A percentile compares a stretch with the other conserved stretches of the same genome.
phyloP scores from a whole-genome alignment of 2,329 filamentous ascomycete species.

The Penicillium sp. region DNA sequence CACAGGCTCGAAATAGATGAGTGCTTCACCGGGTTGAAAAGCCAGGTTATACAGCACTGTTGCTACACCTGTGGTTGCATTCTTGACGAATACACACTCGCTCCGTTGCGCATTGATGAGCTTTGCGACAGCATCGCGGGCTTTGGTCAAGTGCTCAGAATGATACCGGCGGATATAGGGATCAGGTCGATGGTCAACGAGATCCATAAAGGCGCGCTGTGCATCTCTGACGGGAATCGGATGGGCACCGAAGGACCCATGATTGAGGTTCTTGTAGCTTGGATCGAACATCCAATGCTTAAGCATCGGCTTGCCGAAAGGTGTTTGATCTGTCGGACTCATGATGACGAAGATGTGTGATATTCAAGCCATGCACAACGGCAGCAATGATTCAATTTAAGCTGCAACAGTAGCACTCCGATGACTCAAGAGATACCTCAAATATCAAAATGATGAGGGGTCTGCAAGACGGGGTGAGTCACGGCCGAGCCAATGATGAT shows the following conservation, averaged over 20 bases:
- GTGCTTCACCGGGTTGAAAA: slow-evolving; percentile 69
- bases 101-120: slow-evolving; percentile 67
- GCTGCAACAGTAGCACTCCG: not conserved
- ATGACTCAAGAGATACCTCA: not conserved
- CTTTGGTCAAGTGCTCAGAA: slow-evolving; percentile 63
- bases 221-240: slow-evolving; percentile 63
- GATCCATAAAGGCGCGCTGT: slow-evolving; percentile 66
- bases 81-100: slow-evolving; percentile 74
- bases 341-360: not conserved
- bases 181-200: slow-evolving; percentile 70
- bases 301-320: slow-evolving; percentile 58
- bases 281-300: slow-evolving; percentile 71
- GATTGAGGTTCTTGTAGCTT: slow-evolving; percentile 73
- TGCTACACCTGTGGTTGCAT: slow-evolving; percentile 73
- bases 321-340: slow-evolving; percentile 18
- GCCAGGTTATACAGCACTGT: slow-evolving; percentile 74
- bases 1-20: slow-evolving; percentile 76
- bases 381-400: not conserved
- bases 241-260: slow-evolving; percentile 81
- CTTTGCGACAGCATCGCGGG: slow-evolving; percentile 64
- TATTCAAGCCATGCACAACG: not conserved
- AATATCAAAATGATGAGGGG: not conserved
- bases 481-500: slow-evolving; percentile 2
- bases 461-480: not conserved
- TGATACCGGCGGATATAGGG: slow-evolving; percentile 72